phyloP scores from a whole-genome alignment of 2,329 filamentous ascomycete species.

The Diaporthe amygdali region DNA sequence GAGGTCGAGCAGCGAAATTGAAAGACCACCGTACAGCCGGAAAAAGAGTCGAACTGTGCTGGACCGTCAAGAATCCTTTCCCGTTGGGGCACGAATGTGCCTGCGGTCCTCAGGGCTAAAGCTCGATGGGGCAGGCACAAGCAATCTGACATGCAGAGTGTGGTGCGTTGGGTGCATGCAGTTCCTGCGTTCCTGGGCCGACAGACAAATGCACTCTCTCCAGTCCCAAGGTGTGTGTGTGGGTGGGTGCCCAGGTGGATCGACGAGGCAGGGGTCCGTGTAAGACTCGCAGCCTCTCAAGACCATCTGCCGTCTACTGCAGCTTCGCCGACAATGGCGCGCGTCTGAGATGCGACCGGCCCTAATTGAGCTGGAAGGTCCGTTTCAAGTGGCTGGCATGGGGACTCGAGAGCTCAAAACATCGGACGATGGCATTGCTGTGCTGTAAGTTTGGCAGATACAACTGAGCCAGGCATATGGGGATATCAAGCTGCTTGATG shows the following conservation, averaged over 20 bases:
- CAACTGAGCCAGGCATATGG: background rate
- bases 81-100: conserved; percentile 6
- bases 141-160: conserved; percentile 2
- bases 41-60: background rate
- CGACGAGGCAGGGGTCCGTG: conserved; percentile 3
- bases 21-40: background rate
- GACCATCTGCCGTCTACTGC: conserved; percentile 1
- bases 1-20: conserved; percentile 15
- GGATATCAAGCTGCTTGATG: background rate
- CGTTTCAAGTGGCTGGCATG: conserved; percentile 5
- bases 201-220: conserved; percentile 7
- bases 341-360: background rate
- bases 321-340: background rate
- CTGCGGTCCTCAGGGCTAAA: conserved; percentile 10
- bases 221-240: background rate
- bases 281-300: background rate
- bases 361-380: background rate
- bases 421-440: background rate
- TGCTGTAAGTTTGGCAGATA: background rate
- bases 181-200: conserved; percentile 2
- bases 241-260: conserved; percentile 1
- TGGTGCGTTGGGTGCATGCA: conserved; percentile 6
- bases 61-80: conserved; percentile 8
- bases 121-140: conserved; percentile 13
- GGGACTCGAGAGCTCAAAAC: background rate